Evolutionary conservation across 805 yeast species (phyloP), one percentile per base, ranked within the genome.

Genomic region (Ogataea allantospora): DNA sequence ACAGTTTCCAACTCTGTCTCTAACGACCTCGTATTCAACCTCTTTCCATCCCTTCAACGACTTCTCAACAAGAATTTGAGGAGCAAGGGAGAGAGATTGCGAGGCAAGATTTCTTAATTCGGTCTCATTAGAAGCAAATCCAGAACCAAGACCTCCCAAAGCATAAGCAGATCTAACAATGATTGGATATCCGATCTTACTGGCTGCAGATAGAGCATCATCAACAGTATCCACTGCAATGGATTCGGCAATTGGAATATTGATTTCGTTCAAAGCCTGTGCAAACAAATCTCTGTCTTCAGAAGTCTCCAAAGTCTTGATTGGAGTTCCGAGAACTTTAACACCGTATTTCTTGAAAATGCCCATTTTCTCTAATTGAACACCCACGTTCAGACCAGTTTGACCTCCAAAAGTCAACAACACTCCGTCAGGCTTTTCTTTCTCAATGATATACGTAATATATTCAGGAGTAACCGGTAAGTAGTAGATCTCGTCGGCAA

Each of bases 11-110:
- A 80, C 83, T 35, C 95, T 88, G 69, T 91, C 99, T 66, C 99
- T 87, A 38, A 91, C 99, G 64, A 91, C 99, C 68, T 91, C 99
- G 66, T 91, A 91, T 70, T 91, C 99, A 55, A 91, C 85, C 71
- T 91, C 99, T 66, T 91, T 91, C 99, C 99, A 91, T 48, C 99
- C 99, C 71, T 93, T 93, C 95, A 91, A 85, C 27, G 96, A 88
- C 61, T 81, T 80, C 73, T 91, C 99, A 47, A 91, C 93, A 47
- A 91, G 74, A 41, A 91, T 95, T 70, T 91, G 99, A 9, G 99
- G 97, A 41, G 96, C 83, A 21, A 95, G 77, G 31, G 98, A 96
- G 63, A 91, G 88, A 0, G 98, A 96, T 60, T 84, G 81, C 58
- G 79, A 77, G 70, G 96, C 88, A 51, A 91, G 73, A 27, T 78